Percentiles rank a stretch among this genome's conserved stretches.
phyloP scores from a whole-genome alignment of 2,329 filamentous ascomycete species.

The Cladosporium sp. region DNA sequence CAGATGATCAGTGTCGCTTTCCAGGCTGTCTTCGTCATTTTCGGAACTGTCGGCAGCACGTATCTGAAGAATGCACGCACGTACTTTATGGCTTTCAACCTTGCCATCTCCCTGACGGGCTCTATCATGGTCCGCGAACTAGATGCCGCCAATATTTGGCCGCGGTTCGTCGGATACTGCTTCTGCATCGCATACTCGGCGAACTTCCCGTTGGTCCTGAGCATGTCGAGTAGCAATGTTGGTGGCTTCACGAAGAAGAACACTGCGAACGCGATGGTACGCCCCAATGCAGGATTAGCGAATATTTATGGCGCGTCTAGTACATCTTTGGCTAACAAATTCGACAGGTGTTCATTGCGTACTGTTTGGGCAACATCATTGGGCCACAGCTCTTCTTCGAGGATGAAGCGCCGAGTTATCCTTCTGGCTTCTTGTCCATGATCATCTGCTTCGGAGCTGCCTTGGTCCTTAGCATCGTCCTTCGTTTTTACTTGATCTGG shows the following conservation, averaged over 20 bases:
- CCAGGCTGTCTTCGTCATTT: background rate
- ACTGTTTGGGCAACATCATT: conserved; percentile 44
- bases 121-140: background rate
- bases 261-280: background rate
- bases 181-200: background rate
- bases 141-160: background rate
- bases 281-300: background rate
- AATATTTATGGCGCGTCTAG: background rate
- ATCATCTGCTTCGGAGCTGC: conserved; percentile 5
- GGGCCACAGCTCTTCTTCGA: conserved; percentile 57
- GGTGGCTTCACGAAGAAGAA: background rate
- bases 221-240: background rate
- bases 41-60: background rate
- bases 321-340: background rate
- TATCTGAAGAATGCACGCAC: background rate
- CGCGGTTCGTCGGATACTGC: background rate
- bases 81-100: background rate
- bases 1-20: conserved; percentile 39
- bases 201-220: background rate
- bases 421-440: background rate
- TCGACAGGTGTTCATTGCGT: conserved; percentile 21
- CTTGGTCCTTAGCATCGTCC: background rate
- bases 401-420: conserved; percentile 52
- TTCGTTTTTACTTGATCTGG: background rate
- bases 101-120: background rate